phyloP scores from a whole-genome alignment of 192 early-diverging fungal genomes.

The Umbelopsis sp. region DNA sequence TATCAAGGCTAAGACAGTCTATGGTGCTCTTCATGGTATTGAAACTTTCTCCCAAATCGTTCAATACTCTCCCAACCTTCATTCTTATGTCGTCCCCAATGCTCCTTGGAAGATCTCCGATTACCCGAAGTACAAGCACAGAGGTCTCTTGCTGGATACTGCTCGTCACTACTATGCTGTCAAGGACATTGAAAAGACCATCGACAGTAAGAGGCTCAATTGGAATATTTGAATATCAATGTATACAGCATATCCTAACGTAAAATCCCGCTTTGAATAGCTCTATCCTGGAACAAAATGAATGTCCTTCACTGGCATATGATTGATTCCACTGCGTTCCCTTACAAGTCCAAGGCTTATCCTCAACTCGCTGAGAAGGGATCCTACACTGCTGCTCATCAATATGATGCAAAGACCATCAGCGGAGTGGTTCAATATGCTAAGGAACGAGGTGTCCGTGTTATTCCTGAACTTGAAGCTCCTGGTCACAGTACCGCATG shows the following conservation, averaged over 20 bases:
- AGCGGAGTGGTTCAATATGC: slow-evolving; percentile 49
- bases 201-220: slow-evolving; percentile 25
- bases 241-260: neutral
- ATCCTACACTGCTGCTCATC: slow-evolving; percentile 38
- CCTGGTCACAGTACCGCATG: slow-evolving; percentile 53
- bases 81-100: slow-evolving; percentile 41
- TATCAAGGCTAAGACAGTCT: slow-evolving; percentile 40
- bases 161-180: slow-evolving; percentile 34
- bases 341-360: slow-evolving; percentile 30
- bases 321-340: slow-evolving; percentile 35
- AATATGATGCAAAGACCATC: slow-evolving; percentile 49
- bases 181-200: slow-evolving; percentile 28
- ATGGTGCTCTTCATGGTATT: slow-evolving; percentile 50
- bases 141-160: slow-evolving; percentile 40
- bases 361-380: slow-evolving; percentile 39
- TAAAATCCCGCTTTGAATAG: neutral
- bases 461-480: slow-evolving; percentile 63
- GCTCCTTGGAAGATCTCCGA: slow-evolving; percentile 42
- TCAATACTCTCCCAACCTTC: slow-evolving; percentile 32
- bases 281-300: slow-evolving; percentile 38
- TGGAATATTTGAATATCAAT: neutral
- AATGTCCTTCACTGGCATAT: slow-evolving; percentile 43
- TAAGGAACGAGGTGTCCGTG: slow-evolving; percentile 51
- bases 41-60: slow-evolving; percentile 53
- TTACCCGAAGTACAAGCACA: slow-evolving; percentile 36